A percentile compares a stretch with the other conserved stretches of the same genome.
Evolutionary conservation across 441 rosid species (phyloP).

Genomic region (Sinapis alba): DNA sequence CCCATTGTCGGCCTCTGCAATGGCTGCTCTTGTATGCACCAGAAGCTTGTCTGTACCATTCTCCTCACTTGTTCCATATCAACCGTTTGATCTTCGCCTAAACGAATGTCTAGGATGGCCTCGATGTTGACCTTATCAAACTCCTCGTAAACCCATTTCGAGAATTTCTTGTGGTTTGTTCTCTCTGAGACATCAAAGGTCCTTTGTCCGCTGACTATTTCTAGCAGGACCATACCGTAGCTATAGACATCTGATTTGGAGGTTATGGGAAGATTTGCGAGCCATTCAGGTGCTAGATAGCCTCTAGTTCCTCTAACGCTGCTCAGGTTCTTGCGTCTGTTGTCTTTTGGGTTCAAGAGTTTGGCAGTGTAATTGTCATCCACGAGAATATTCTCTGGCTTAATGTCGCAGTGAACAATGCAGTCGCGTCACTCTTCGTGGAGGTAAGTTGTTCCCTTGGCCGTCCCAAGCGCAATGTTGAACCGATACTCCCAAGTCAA

Average conservation of each 20-base stretch:
- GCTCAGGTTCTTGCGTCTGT: conserved; percentile 57
- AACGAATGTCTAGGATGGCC: conserved; percentile 49
- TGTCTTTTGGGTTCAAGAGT: conserved; percentile 64
- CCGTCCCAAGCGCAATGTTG: conserved; percentile 65
- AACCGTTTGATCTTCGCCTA: conserved; percentile 39
- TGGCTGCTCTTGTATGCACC: conserved; percentile 86
- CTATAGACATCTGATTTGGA: conserved; percentile 77
- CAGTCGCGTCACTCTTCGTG: conserved; percentile 81
- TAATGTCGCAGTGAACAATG: conserved; percentile 83
- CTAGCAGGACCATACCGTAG: conserved; percentile 75
- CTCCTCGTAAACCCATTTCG: conserved; percentile 50
- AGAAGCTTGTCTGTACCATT: conserved; percentile 57
- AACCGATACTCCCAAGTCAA: conserved; percentile 64
- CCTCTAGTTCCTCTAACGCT: conserved; percentile 83
- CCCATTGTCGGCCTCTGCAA: conserved; percentile 66
- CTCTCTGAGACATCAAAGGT: conserved; percentile 54
- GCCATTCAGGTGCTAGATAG: conserved; percentile 80
- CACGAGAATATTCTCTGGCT: conserved; percentile 75
- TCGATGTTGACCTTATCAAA: conserved; percentile 48
- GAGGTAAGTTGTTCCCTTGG: conserved; percentile 66
- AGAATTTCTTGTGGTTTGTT: conserved; percentile 51
- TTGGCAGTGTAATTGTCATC: conserved; percentile 63
- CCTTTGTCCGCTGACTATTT: conserved; percentile 61
- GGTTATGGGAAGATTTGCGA: conserved; percentile 71
- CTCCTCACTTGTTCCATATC: conserved; percentile 57